Evolutionary conservation across 169 alveolate genomes (phyloP), one percentile per base, ranked within the genome.

Genomic region (Neospora caninum): DNA sequence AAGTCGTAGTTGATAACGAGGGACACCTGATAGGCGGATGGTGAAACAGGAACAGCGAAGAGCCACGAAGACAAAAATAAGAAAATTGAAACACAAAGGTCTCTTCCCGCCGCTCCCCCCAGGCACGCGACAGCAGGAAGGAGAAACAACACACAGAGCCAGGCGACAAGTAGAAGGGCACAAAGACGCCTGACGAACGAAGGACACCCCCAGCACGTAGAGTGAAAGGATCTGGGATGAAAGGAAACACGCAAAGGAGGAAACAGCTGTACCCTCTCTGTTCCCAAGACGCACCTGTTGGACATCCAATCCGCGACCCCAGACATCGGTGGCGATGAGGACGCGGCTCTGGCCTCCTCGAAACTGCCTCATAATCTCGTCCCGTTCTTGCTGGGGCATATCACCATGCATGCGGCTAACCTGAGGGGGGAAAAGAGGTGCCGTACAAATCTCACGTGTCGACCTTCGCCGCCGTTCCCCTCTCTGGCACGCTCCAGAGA

Each of bases 291-390:
- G 58, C 58, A 96, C 98, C 96, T 99, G 99, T 97, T 99, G 99
- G 69, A 99, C 99, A 97, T 99, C 99, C 82, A 99, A 97, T 54
- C 99, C 99, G 94, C 99, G 98, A 54, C 99, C 99, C 99, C 99
- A 99, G 64, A 99, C 97, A 97, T 99, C 99, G 58, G 99, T 99
- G 43, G 99, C 98, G 80, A 99, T 99, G 94, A 99, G 95, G 54
- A 99, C 99, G 94, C 99, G 96, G 69, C 99, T 97, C 84, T 98
- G 97, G 31, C 99, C 99, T 80, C 97, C 96, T 93, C 99, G 97
- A 96, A 99, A 99, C 93, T 99, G 99, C 91, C 97, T 97, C 99
- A 99, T 98, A 92, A 99, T 98, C 92, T 98, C 98, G 97, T 99
- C 99, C 94, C 99, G 97, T 96, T 98, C 99, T 96, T 98, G 98